A percentile compares a stretch with the other conserved stretches of the same genome.
Conservation (phyloP, 176 grass and related monocot species). For the Triticum dicoccoides region DNA sequence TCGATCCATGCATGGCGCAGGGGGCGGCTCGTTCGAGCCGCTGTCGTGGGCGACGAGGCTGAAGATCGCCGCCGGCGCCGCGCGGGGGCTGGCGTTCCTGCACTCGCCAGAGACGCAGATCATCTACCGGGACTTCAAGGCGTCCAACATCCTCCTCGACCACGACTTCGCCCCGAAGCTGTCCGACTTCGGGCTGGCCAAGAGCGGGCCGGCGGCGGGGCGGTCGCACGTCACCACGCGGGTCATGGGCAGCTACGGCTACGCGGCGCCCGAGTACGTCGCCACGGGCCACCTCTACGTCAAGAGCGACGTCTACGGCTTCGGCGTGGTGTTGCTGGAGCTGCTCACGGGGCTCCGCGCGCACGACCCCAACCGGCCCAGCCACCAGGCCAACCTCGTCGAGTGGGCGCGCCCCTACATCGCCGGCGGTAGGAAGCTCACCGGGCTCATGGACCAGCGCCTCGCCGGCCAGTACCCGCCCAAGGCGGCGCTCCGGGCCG, state of each 20-base stretch:
- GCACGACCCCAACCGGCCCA: slow-evolving; percentile 72
- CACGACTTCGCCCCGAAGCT: slow-evolving; percentile 71
- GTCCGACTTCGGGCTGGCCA: slow-evolving; percentile 93
- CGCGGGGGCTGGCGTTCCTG: slow-evolving; percentile 63
- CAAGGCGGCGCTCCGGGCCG: slow-evolving; percentile 51
- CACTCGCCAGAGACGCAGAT: slow-evolving; percentile 71
- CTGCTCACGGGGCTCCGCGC: slow-evolving; percentile 73
- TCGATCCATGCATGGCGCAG: background rate
- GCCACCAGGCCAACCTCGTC: slow-evolving; percentile 57
- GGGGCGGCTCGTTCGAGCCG: slow-evolving; percentile 19
- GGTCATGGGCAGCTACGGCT: slow-evolving; percentile 83
- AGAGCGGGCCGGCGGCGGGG: slow-evolving; percentile 66
- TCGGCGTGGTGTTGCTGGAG: slow-evolving; percentile 77
- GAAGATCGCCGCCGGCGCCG: slow-evolving; percentile 67
- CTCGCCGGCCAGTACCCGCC: slow-evolving; percentile 58
- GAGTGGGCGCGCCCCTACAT: slow-evolving; percentile 66
- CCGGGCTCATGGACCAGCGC: slow-evolving; percentile 59
- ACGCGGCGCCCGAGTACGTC: slow-evolving; percentile 93
- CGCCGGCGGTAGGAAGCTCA: slow-evolving; percentile 47
- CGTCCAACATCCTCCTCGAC: slow-evolving; percentile 81
- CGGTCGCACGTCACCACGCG: slow-evolving; percentile 72
- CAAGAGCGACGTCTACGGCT: slow-evolving; percentile 89
- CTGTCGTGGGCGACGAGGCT: slow-evolving; percentile 55
- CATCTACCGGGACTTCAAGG: slow-evolving; percentile 86
- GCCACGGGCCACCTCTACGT: slow-evolving; percentile 85